Evolutionary conservation across 1,284 basidiomycete genomes (phyloP), one percentile per base, ranked within the genome.

Genomic region (Mycocalia duriaeana): DNA sequence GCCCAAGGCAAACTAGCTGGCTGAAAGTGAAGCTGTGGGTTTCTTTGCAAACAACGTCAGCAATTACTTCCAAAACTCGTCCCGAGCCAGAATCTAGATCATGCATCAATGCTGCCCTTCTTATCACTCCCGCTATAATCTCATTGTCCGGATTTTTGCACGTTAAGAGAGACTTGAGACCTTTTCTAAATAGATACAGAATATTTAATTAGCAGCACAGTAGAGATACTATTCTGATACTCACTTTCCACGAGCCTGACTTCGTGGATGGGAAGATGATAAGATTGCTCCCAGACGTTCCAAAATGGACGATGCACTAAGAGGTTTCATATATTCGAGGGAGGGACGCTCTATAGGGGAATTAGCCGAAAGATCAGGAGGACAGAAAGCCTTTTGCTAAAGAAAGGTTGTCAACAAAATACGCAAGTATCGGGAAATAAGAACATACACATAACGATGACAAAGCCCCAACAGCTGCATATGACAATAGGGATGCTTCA

Each of bases 401-500:
- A 36, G 54, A 25, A 40, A 19, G 2, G 47, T 56, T 14, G 58
- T 48, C 11, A 46, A 16, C 6, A 8, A 23, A 11, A 25, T 36
- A 26, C 20, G 9, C 31, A n/a, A 31, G 25, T 25, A 18, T n/a
- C 16, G 25, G 42, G 37, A 5, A 5, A 35, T 24, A 44, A 39
- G 53, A 47, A 71, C 91, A 71, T 57, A 92, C 90, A 63, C 88
- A 90, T 51, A 96, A 76, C 5, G 89, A 81, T n/a, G 91, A 82
- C 69, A 94, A 75, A 4, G 91, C 89, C 40, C 90, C 87, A 13
- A 88, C 79, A 42, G 87, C 89, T 25, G 83, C 91, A 58, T 82
- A 78, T 3, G 90, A 94, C 47, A 91, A 69, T 47, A 81, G 61
- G 49, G 75, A 76, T 5, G 81, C 87, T 65, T 91, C 91, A 44